A percentile compares a stretch with the other conserved stretches of the same genome.
phyloP scores from a whole-genome alignment of 1,139 yeast genomes.

The Geotrichum phurueaensis region DNA sequence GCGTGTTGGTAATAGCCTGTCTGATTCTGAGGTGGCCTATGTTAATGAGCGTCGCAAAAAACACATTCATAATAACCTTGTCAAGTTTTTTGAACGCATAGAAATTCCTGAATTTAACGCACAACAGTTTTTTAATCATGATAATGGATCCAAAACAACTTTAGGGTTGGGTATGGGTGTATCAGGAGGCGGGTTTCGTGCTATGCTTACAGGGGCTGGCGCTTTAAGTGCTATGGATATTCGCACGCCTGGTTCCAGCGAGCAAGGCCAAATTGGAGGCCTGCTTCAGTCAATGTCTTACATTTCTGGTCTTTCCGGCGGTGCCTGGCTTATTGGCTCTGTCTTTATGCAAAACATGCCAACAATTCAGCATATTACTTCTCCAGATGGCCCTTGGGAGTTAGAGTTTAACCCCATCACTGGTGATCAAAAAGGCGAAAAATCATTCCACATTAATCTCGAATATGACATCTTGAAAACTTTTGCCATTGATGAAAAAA shows the following conservation, averaged over 20 bases:
- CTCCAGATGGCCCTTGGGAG: constrained; percentile 57
- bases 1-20: constrained; percentile 24
- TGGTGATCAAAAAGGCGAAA: constrained; percentile 2
- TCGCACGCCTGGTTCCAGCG: constrained; percentile 51
- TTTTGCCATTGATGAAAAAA: not conserved
- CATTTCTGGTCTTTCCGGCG: constrained; percentile 74
- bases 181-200: constrained; percentile 82
- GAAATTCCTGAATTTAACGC: constrained; percentile 13
- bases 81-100: constrained; percentile 4
- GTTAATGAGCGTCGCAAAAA: constrained; percentile 11
- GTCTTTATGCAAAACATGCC: constrained; percentile 79
- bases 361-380: constrained; percentile 51
- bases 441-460: not conserved
- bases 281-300: constrained; percentile 68
- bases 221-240: constrained; percentile 66
- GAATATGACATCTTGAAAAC: not conserved
- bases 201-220: constrained; percentile 79
- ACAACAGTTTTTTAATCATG: constrained; percentile 2
- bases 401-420: constrained; percentile 40
- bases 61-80: constrained; percentile 1
- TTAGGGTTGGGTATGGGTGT: constrained; percentile 56
- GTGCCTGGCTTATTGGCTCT: constrained; percentile 80
- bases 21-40: constrained; percentile 21
- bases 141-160: not conserved
- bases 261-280: constrained; percentile 67